Evolutionary conservation across 257 asterid genomes (phyloP).

Genomic region (Coffea canephora): DNA sequence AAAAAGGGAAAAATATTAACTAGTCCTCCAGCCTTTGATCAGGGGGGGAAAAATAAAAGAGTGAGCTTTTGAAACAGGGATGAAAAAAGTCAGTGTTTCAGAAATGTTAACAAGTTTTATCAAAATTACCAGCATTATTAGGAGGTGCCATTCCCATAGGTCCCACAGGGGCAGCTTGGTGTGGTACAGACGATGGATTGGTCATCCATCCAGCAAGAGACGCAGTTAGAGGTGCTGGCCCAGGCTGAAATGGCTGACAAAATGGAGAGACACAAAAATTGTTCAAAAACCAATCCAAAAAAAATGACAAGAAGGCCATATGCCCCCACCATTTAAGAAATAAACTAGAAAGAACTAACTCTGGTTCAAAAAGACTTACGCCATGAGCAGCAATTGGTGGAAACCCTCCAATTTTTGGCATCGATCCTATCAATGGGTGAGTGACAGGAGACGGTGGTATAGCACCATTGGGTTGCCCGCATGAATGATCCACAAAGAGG

Average conservation of each 20-base stretch:
- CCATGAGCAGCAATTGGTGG: constrained; percentile 45
- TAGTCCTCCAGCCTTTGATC: background rate
- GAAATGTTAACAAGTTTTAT: constrained; percentile 5
- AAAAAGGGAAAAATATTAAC: background rate
- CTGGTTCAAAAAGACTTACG: constrained; percentile 35
- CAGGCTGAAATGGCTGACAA: constrained; percentile 44
- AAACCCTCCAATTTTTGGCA: constrained; percentile 47
- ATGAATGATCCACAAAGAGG: constrained; percentile 56
- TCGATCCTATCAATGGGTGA: constrained; percentile 33
- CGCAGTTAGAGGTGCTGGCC: constrained; percentile 30
- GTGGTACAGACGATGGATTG: constrained; percentile 38
- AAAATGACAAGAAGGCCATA: constrained; percentile 3
- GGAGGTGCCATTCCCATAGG: constrained; percentile 47
- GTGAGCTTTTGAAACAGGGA: constrained; percentile 21
- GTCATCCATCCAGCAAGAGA: constrained; percentile 59
- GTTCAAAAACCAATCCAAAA: background rate
- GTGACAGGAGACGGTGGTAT: constrained; percentile 35
- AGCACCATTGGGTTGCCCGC: constrained; percentile 46
- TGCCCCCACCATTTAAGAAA: background rate
- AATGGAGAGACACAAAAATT: background rate
- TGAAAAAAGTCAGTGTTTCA: background rate
- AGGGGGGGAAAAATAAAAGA: constrained; percentile 14
- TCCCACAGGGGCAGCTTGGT: constrained; percentile 41
- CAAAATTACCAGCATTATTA: constrained; percentile 41
- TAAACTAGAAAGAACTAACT: background rate